Conservation (phyloP, 306 rosid species). For the Heteromeles arbutifolia region DNA sequence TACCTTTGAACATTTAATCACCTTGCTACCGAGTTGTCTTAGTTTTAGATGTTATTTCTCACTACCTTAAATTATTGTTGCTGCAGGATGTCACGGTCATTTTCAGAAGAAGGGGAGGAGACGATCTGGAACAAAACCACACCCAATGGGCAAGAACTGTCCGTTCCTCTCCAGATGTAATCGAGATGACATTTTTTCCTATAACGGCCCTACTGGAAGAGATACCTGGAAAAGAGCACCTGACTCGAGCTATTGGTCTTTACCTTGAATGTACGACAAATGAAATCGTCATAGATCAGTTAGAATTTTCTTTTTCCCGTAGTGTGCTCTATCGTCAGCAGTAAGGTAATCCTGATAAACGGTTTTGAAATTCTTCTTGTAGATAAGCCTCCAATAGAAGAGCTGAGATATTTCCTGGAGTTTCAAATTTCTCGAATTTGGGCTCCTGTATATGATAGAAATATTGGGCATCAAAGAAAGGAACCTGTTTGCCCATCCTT, state of each 20-base stretch:
- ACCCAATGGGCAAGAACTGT: conserved; percentile 56
- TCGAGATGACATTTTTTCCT: conserved; percentile 67
- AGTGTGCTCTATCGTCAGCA: conserved; percentile 8
- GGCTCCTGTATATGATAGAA: conserved; percentile 65
- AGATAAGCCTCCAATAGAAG: conserved; percentile 97
- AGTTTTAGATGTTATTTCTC: background rate
- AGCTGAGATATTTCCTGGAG: conserved; percentile 84
- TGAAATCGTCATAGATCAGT: conserved; percentile 1
- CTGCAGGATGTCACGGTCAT: conserved; percentile 71
- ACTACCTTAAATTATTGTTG: background rate
- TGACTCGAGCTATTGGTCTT: conserved; percentile 63
- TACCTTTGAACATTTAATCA: background rate
- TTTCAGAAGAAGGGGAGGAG: conserved; percentile 90
- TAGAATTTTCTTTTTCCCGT: background rate
- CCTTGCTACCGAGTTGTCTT: background rate
- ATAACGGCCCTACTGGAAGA: conserved; percentile 63
- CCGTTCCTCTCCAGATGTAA: conserved; percentile 59
- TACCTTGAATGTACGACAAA: conserved; percentile 75
- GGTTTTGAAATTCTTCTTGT: conserved; percentile 13
- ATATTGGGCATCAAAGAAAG: conserved; percentile 79
- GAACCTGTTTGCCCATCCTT: conserved; percentile 95
- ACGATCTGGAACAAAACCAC: conserved; percentile 79
- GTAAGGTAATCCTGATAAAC: conserved; percentile 1
- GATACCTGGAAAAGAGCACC: conserved; percentile 52
- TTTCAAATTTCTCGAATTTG: conserved; percentile 80